Percentiles rank a stretch among this genome's conserved stretches.
Evolutionary conservation across 192 early-diverging fungal species (phyloP).

Genomic region (Rhizophagus clarus): DNA sequence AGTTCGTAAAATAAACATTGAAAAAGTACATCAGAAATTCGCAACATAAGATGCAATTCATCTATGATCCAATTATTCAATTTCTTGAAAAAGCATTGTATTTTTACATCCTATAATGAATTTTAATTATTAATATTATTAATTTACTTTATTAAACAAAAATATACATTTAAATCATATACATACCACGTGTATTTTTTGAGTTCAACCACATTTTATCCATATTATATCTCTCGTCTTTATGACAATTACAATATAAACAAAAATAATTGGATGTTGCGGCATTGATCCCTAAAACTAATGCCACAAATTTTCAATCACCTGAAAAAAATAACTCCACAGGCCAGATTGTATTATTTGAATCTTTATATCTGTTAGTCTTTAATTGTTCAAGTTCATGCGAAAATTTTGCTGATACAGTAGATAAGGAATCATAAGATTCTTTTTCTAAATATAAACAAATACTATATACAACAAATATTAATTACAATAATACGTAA

Average conservation of each 20-base stretch:
- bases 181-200: background rate
- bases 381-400: background rate
- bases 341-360: background rate
- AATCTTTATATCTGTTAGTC: background rate
- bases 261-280: background rate
- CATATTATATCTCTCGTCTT: background rate
- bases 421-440: background rate
- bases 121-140: slow-evolving; percentile 5
- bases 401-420: background rate
- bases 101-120: slow-evolving; percentile 7
- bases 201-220: background rate
- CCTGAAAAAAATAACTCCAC: slow-evolving; percentile 2
- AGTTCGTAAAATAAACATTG: background rate
- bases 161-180: too few species aligned
- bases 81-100: background rate
- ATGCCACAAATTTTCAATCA: background rate
- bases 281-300: background rate
- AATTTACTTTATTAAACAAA: too few species aligned
- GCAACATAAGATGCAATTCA: background rate
- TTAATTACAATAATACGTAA: background rate
- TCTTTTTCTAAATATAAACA: background rate
- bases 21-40: slow-evolving; percentile 20
- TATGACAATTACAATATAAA: slow-evolving; percentile 10
- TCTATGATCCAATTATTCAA: slow-evolving; percentile 5
- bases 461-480: too few species aligned